Base-by-base conservation (phyloP, 441 rosid species). In the Aleurites moluccanus region DNA sequence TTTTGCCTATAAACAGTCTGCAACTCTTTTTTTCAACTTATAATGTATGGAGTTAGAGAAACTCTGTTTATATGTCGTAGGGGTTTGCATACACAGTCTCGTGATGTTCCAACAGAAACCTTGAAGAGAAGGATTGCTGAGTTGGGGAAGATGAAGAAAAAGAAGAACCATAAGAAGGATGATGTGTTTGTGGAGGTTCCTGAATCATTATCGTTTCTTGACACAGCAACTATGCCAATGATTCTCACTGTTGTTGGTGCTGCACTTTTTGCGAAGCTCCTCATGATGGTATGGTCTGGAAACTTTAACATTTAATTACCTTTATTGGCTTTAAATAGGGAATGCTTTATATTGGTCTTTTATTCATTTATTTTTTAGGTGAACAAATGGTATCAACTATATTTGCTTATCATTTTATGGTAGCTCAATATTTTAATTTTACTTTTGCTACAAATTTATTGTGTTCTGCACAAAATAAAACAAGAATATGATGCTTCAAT, bases 201-300 rank as follows among this genome's bases (percentile, higher is more conserved):
- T 0, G 95, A 88, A 61, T 88, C 98, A 13, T 80, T 65, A 74
- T 71, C 90, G 0, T 91, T 77, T 62, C 85, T 91, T 23, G 99
- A 95, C 80, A 91, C 96, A 14, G 91, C 97, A 10, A 83, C 97
- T 15, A 63, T 88, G 89, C 93, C 97, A 7, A 90, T 92, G 97
- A 52, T 80, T 79, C 91, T 95, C 47, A 72, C 89, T n/a, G 89
- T 84, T 38, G 91, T 87, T 47, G 97, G 91, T 69, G 82, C 88
- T 44, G 96, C 91, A 21, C 88, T 89, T 70, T 81, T 93, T 69
- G 93, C 89, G 0, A 93, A 93, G 86, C 85, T 91, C 61, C 90
- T 95, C 61, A 95, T 93, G 98, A 91, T 89, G 99, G 98, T 93
- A 81, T 75, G 73, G 59, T 44, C 16, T 42, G 9, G 20, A 27